Conservation (phyloP, 2,329 filamentous ascomycete species). For the Phoma sp. region DNA sequence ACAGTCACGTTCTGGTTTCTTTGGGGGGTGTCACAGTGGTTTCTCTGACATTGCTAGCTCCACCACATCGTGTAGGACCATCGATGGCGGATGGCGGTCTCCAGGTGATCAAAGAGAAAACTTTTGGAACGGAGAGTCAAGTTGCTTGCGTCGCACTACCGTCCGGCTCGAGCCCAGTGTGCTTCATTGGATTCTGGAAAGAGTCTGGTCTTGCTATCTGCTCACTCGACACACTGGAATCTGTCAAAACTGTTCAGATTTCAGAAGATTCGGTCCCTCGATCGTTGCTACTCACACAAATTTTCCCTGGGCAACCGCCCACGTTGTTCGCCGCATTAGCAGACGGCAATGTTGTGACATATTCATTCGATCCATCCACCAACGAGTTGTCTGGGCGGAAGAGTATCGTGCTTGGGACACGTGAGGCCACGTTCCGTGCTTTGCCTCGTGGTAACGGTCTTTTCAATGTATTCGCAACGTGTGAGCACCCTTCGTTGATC, state of each 20-base stretch:
- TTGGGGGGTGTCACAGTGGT: constrained; percentile 76
- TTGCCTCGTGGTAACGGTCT: constrained; percentile 71
- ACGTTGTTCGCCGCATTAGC: constrained; percentile 90
- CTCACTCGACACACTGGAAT: constrained; percentile 68
- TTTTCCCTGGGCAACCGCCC: constrained; percentile 70
- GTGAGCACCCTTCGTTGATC: constrained; percentile 91
- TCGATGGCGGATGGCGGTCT: constrained; percentile 56
- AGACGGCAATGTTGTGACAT: constrained; percentile 88
- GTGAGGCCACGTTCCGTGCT: constrained; percentile 80
- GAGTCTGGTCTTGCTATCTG: constrained; percentile 80
- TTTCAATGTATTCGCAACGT: constrained; percentile 88
- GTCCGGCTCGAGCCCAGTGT: constrained; percentile 66
- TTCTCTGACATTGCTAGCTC: constrained; percentile 64
- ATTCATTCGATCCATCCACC: constrained; percentile 69
- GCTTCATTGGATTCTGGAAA: constrained; percentile 86
- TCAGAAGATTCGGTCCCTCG: constrained; percentile 79
- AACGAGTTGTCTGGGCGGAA: constrained; percentile 74
- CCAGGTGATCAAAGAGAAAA: constrained; percentile 63
- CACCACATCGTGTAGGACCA: constrained; percentile 3
- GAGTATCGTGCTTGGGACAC: constrained; percentile 82
- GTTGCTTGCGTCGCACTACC: constrained; percentile 85
- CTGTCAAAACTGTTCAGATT: constrained; percentile 63
- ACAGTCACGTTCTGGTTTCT: constrained; percentile 73
- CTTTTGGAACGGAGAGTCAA: constrained; percentile 72
- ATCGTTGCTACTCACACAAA: constrained; percentile 78